Percentiles rank a stretch among this genome's conserved stretches.
Conservation (phyloP, 1,139 yeast genomes). For the Sugiyamaella paludigena region DNA sequence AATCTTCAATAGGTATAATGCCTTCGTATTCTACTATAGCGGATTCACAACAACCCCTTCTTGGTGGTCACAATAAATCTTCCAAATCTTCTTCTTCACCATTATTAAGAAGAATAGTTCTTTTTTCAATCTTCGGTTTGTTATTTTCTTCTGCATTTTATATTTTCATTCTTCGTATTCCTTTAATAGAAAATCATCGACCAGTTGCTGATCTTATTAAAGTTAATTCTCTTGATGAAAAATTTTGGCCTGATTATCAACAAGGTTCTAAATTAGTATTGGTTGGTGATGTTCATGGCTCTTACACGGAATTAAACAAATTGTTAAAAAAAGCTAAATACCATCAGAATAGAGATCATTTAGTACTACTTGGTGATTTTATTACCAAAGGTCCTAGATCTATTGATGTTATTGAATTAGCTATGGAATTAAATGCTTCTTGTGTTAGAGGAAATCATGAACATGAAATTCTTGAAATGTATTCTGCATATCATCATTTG, state of each 20-base stretch:
- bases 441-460: conserved; percentile 93
- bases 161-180: conserved; percentile 23
- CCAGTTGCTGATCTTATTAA: conserved; percentile 28
- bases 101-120: background rate
- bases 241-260: conserved; percentile 23
- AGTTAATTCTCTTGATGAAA: conserved; percentile 20
- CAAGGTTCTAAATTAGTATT: conserved; percentile 50
- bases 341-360: conserved; percentile 49
- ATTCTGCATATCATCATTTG: conserved; percentile 57
- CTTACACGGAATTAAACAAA: conserved; percentile 51
- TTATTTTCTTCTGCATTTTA: conserved; percentile 14
- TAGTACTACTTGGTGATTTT: conserved; percentile 82
- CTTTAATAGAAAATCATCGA: conserved; percentile 17
- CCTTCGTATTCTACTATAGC: background rate
- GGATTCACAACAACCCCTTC: background rate
- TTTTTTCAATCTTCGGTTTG: background rate
- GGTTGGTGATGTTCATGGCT: conserved; percentile 90
- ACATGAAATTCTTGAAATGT: conserved; percentile 57
- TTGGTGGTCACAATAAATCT: background rate
- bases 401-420: conserved; percentile 61
- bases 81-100: background rate
- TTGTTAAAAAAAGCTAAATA: conserved; percentile 49
- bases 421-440: conserved; percentile 51
- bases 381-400: conserved; percentile 83
- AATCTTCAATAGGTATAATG: background rate